phyloP scores from a whole-genome alignment of 2,329 filamentous ascomycete species.

The Paraconiothyrium sp. region DNA sequence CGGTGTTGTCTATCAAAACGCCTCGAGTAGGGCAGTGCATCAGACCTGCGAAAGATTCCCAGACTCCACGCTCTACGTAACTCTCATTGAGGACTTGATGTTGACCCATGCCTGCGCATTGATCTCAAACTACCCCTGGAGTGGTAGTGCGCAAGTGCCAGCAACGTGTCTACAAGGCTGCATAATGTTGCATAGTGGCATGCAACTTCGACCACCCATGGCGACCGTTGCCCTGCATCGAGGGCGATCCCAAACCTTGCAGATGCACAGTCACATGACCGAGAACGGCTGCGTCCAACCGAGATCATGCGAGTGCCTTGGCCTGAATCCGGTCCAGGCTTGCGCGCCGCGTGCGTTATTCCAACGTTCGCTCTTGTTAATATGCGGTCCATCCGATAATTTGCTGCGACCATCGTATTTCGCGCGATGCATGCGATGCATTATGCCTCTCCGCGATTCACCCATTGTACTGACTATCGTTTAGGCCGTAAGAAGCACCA shows the following conservation, averaged over 20 bases:
- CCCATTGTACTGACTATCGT: neutral
- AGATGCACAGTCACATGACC: constrained; percentile 11
- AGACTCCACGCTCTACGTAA: neutral
- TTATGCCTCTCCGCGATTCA: neutral
- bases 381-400: neutral
- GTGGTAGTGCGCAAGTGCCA: neutral
- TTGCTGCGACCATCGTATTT: neutral
- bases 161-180: neutral
- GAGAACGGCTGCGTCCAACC: constrained; percentile 1
- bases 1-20: constrained; percentile 6
- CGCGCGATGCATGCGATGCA: neutral
- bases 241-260: neutral
- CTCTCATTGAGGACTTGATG: neutral
- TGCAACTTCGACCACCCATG: neutral
- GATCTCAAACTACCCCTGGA: neutral
- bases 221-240: neutral
- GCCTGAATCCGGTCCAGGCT: constrained; percentile 4
- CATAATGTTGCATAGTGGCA: constrained; percentile 2
- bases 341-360: constrained; percentile 4
- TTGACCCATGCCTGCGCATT: too few species aligned
- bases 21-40: constrained; percentile 2
- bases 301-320: constrained; percentile 10
- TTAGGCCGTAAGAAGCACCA: neutral
- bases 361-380: constrained; percentile 9
- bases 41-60: neutral